These are phyloP conservation scores for Talaromyces wortmannii DNA, from an alignment of 495 filamentous ascomycete genomes.

Conservation along the genomic window DNA sequence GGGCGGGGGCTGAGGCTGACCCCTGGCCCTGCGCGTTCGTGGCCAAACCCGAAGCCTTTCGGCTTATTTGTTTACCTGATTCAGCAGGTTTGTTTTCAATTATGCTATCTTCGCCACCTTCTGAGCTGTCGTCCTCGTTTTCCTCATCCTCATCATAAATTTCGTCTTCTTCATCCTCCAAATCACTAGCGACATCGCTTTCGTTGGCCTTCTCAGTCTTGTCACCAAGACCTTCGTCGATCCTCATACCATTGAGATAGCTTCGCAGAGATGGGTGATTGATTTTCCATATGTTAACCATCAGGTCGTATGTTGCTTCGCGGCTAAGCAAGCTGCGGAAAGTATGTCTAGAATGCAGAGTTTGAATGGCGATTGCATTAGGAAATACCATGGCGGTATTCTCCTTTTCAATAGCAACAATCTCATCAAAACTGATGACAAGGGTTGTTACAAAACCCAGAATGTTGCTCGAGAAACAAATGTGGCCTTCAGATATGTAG, in stretches of 20 bases:
- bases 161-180: slow-evolving; percentile 57
- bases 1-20: slow-evolving; percentile 15
- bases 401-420: slow-evolving; percentile 94
- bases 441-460: slow-evolving; percentile 95
- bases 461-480: slow-evolving; percentile 99
- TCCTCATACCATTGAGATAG: slow-evolving; percentile 76
- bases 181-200: slow-evolving; percentile 47
- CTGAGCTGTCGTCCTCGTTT: slow-evolving; percentile 54
- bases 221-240: slow-evolving; percentile 74
- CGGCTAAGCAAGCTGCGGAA: slow-evolving; percentile 93
- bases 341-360: slow-evolving; percentile 86
- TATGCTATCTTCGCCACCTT: slow-evolving; percentile 52
- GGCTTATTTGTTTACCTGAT: slow-evolving; percentile 46
- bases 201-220: slow-evolving; percentile 82
- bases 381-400: slow-evolving; percentile 93
- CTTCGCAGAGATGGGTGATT: slow-evolving; percentile 86
- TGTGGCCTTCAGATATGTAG: slow-evolving; percentile 94
- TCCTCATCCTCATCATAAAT: slow-evolving; percentile 77
- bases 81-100: slow-evolving; percentile 52
- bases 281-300: slow-evolving; percentile 97
- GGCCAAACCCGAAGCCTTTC: slow-evolving; percentile 62
- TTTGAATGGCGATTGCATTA: slow-evolving; percentile 96
- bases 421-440: slow-evolving; percentile 96
- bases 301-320: slow-evolving; percentile 93
- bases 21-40: slow-evolving; percentile 29